Base-by-base conservation (phyloP, 768 basidiomycete genomes). In the Mycena epipterygia region DNA sequence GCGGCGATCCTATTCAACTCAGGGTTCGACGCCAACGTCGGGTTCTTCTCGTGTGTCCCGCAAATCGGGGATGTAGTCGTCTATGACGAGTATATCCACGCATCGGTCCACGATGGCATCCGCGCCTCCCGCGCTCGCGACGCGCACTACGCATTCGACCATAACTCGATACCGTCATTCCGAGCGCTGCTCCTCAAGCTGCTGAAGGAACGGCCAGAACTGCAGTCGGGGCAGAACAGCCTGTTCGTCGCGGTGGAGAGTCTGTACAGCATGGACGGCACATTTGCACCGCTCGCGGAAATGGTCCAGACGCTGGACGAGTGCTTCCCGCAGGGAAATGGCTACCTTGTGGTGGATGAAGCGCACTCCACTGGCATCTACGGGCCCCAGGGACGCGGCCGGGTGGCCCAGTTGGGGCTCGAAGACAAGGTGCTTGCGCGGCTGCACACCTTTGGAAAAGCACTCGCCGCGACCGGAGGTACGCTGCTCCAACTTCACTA, bases 181-280 rank as follows among this genome's bases (percentile, higher is more conserved):
- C 81, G 84, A 27, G 67, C 68, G 3, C 77, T 87, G 0, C 75
- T 97, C 4, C 52, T 67, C 2, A 75, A 75, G 17, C 81, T 93
- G 48, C 67, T 83, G 21, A 62, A 77, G 3, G 82, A 83, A 52
- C 77, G 80, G n/a, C 76, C 78, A 0, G 80, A 76, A 41, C 74
- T 90, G 19, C 74, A 72, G 63, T 68, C 73, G 0, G 89, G 89
- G 0, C 78, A 81, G 30, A 71, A 46, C 59, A 91, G 84, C 73
- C 81, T 94, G 4, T 98, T 97, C 76, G 79, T 99, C 16, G 91
- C 95, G 0, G 91, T 98, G 9, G 97, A 99, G 84, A 92, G 90
- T 41, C 80, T 98, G 51, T 98, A 98, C 74, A 94, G 92, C 65
- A 99, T 99, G 97, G 97, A 99, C 73, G 97, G 97, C 17, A 97